These are phyloP conservation scores for Musa acuminata DNA, from an alignment of 176 grass and related monocot genomes.

Conservation along the genomic window DNA sequence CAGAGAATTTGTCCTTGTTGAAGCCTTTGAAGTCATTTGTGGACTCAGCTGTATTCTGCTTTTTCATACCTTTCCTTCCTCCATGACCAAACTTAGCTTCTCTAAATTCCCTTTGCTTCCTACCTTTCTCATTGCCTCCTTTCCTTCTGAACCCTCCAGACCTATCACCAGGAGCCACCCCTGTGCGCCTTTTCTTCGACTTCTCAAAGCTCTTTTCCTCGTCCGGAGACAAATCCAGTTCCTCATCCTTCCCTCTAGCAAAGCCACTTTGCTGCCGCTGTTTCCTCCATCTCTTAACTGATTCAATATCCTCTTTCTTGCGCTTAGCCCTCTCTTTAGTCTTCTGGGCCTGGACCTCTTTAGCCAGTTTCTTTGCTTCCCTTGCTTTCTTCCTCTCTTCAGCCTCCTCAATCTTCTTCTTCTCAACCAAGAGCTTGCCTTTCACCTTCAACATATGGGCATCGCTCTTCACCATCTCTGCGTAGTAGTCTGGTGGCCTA, in stretches of 20 bases:
- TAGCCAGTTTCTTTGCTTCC: conserved; percentile 59
- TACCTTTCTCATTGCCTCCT: conserved; percentile 17
- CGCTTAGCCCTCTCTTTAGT: conserved; percentile 60
- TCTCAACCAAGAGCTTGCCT: conserved; percentile 60
- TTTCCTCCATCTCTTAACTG: conserved; percentile 95
- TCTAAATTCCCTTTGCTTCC: conserved; percentile 49
- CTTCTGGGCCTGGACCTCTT: conserved; percentile 81
- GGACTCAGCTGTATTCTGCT: conserved; percentile 75
- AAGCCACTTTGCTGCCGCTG: conserved; percentile 77
- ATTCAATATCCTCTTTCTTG: conserved; percentile 96
- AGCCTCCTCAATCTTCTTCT: conserved; percentile 84
- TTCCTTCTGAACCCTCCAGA: conserved; percentile 39
- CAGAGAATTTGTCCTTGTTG: conserved; percentile 24
- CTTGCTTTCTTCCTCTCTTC: conserved; percentile 87
- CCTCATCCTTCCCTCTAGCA: conserved; percentile 40
- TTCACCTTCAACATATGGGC: conserved; percentile 90
- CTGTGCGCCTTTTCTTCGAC: conserved; percentile 48
- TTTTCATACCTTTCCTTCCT: conserved; percentile 74
- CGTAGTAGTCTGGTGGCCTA: conserved; percentile 75
- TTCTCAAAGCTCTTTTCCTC: conserved; percentile 45
- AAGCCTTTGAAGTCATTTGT: conserved; percentile 74
- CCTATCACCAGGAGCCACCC: conserved; percentile 57
- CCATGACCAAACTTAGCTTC: conserved; percentile 70
- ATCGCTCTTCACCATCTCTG: conserved; percentile 95
- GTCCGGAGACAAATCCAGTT: conserved; percentile 46